Percentiles rank a stretch among this genome's conserved stretches.
Evolutionary conservation across 2,329 filamentous ascomycete genomes (phyloP).

Genomic region (Alternaria brassicae): DNA sequence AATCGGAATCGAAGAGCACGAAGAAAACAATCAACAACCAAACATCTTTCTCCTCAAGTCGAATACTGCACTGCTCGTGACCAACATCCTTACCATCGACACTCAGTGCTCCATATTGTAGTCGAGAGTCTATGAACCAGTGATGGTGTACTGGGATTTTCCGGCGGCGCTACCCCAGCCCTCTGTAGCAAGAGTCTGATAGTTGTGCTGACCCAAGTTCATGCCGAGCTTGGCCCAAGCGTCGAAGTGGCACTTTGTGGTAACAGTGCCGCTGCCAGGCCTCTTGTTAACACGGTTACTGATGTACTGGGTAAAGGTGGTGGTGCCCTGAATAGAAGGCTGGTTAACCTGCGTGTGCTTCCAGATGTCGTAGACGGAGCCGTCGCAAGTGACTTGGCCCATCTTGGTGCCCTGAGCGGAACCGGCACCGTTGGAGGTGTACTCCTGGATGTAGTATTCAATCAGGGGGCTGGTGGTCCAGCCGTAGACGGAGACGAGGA

Average conservation of each 20-base stretch:
- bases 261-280: conserved; percentile 39
- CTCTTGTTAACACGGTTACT: conserved; percentile 37
- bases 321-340: conserved; percentile 57
- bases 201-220: conserved; percentile 38
- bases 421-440: conserved; percentile 54
- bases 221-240: conserved; percentile 37
- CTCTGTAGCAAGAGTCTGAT: conserved; percentile 41
- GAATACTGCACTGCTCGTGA: neutral
- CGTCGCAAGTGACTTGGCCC: conserved; percentile 39
- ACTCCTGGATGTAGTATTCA: conserved; percentile 62
- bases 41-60: neutral
- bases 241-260: conserved; percentile 42
- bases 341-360: conserved; percentile 48
- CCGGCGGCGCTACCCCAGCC: conserved; percentile 40
- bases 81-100: neutral
- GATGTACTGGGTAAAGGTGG: conserved; percentile 62
- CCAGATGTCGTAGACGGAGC: conserved; percentile 42
- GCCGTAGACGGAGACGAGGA: conserved; percentile 57
- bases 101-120: neutral
- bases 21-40: neutral
- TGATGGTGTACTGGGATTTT: conserved; percentile 38
- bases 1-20: neutral
- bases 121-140: conserved; percentile 17
- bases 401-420: conserved; percentile 38
- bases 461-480: conserved; percentile 59